phyloP scores from a whole-genome alignment of 2,329 filamentous ascomycete species.

The Stachybotrys elegans region DNA sequence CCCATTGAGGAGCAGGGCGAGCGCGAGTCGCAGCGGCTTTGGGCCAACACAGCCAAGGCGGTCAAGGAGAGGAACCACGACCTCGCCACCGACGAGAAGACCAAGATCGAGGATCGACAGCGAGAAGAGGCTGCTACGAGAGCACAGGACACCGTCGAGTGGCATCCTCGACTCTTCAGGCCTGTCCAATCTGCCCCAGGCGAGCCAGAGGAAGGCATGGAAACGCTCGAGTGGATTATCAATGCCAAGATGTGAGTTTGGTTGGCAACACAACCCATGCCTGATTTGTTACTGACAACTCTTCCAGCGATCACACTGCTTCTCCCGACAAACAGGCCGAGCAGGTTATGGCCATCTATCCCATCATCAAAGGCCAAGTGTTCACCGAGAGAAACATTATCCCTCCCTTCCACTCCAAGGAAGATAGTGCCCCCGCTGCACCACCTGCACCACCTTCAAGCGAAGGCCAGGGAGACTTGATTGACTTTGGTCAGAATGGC shows the following conservation, averaged over 20 bases:
- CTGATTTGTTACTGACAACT: constrained; percentile 9
- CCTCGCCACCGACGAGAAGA: constrained; percentile 88
- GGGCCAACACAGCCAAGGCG: constrained; percentile 75
- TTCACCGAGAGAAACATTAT: constrained; percentile 49
- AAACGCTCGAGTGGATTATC: constrained; percentile 93
- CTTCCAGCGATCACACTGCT: constrained; percentile 28
- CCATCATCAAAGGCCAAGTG: constrained; percentile 75
- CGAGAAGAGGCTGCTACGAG: constrained; percentile 80
- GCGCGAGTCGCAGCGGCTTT: constrained; percentile 84
- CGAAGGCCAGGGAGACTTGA: constrained; percentile 36
- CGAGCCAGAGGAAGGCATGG: constrained; percentile 72
- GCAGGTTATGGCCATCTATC: constrained; percentile 82
- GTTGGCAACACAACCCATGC: too few species aligned
- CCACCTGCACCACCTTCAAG: constrained; percentile 3
- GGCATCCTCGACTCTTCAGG: constrained; percentile 84
- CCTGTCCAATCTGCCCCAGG: constrained; percentile 65
- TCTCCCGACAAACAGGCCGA: constrained; percentile 66
- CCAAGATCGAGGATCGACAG: constrained; percentile 90
- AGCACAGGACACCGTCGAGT: constrained; percentile 73
- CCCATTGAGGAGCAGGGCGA: constrained; percentile 83
- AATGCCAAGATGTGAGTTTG: constrained; percentile 71
- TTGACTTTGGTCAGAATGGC: constrained; percentile 48
- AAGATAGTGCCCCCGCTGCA: constrained; percentile 8
- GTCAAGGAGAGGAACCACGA: constrained; percentile 84
- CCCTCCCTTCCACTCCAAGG: constrained; percentile 32